phyloP scores from a whole-genome alignment of 331 rosid species.

The Malus hybrid region DNA sequence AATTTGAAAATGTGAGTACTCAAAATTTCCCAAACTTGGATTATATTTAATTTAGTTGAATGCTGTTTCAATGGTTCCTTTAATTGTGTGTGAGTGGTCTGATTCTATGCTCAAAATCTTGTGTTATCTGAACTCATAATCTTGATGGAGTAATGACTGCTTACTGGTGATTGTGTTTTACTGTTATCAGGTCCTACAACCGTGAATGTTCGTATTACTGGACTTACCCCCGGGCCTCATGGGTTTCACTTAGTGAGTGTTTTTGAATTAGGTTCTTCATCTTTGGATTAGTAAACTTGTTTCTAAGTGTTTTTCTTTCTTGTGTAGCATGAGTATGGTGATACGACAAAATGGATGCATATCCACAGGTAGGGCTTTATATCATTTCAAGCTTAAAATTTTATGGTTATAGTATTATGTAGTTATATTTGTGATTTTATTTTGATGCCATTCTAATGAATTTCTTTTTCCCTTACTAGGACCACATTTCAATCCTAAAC shows the following conservation, averaged over 20 bases:
- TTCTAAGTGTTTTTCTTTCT: constrained; percentile 5
- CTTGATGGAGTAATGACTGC: neutral
- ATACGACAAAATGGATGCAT: constrained; percentile 94
- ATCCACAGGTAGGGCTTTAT: constrained; percentile 56
- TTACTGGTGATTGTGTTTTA: neutral
- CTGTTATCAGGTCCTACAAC: constrained; percentile 66
- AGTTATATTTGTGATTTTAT: neutral
- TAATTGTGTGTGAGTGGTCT: neutral
- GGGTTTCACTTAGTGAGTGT: constrained; percentile 83
- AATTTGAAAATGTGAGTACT: neutral
- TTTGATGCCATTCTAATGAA: neutral
- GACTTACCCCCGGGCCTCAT: constrained; percentile 80
- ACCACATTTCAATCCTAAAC: constrained; percentile 80
- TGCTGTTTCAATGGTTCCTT: neutral
- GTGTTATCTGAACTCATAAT: neutral
- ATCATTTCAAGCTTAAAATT: constrained; percentile 6
- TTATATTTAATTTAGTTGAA: neutral
- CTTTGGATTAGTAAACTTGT: neutral
- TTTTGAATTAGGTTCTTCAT: constrained; percentile 7
- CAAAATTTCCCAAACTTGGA: neutral
- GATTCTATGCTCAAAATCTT: neutral
- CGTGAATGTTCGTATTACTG: constrained; percentile 69
- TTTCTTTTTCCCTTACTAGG: constrained; percentile 32
- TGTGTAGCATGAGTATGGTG: constrained; percentile 85
- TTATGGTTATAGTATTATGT: neutral